Percentiles rank a stretch among this genome's conserved stretches.
These are phyloP conservation scores for Sporothrix pseudoabietina DNA, from an alignment of 2,329 filamentous ascomycete genomes.

Conservation along the genomic window DNA sequence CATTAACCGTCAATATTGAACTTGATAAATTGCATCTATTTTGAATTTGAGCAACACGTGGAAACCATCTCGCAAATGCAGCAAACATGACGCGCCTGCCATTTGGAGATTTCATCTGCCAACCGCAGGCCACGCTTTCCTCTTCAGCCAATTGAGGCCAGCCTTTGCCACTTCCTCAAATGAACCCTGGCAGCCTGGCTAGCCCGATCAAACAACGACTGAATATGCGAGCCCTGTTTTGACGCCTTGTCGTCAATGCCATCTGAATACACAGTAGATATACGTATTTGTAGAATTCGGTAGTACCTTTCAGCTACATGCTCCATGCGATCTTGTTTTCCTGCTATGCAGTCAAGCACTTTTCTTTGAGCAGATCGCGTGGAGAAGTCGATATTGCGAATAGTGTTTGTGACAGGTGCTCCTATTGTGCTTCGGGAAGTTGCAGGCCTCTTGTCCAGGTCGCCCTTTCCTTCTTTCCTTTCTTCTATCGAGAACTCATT, in stretches of 20 bases:
- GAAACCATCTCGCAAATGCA: neutral
- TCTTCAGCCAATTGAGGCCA: constrained; percentile 2
- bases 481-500: neutral
- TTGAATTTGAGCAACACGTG: neutral
- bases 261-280: neutral
- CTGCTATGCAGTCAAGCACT: neutral
- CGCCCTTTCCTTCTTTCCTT: neutral
- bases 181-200: neutral
- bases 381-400: neutral
- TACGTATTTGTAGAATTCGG: neutral
- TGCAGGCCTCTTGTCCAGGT: neutral
- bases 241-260: neutral
- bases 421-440: constrained; percentile 8
- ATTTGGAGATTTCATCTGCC: neutral
- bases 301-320: neutral
- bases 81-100: neutral
- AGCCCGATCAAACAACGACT: neutral
- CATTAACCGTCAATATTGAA: no score
- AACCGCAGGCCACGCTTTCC: constrained; percentile 2
- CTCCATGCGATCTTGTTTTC: no score
- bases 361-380: neutral
- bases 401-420: neutral
- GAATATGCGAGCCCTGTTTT: neutral
- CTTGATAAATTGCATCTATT: no score
- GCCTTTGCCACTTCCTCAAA: constrained; percentile 6